Base-by-base conservation (phyloP, 139 green algal species). In the Tetradesmus lagerheimii region DNA sequence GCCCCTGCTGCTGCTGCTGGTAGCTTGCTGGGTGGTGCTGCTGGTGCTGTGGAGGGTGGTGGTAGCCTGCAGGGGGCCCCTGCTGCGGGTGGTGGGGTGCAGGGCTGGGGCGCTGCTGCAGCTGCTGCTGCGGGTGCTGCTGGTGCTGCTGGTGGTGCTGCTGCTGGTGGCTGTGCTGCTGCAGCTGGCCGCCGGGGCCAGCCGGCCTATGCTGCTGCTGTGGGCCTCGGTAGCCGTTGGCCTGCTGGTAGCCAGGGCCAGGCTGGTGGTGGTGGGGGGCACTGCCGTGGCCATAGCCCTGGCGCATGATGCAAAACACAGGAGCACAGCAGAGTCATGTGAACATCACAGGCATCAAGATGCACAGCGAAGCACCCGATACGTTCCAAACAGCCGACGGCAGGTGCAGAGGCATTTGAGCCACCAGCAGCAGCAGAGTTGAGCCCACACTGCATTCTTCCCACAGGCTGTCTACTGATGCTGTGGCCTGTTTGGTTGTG, bases 211-310 rank as follows among this genome's bases (percentile, higher is more conserved):
- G 71, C 29, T 67, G 71, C 76, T 47, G 47, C 71, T 47, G 34
- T 27, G n/a, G 66, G 34, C 12, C 23, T 8, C 83, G 35, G 37
- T 43, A 77, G 47, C 37, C 50, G 11, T 77, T 76, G 43, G 83
- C 35, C 35, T 81, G 75, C 35, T 81, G 75, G 75, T 43, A 27
- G 75, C 35, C 75, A 29, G 39, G 35, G 14, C 9, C 83, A 62
- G 62, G n/a, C 62, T 88, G 84, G 25, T 50, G 35, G 16, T 81
- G 53, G 23, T 89, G 67, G 23, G 85, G 85, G 23, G 85, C 85
- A n/a, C 66, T 84, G 15, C 71, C 85, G 14, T 89, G 85, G 35
- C 85, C 85, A 77, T 83, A 37, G 71, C 74, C 45, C 85, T 89
- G 71, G 16, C 41, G 71, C n/a, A 20, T 89, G 71, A 34, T 79